Conservation (phyloP, 768 basidiomycete genomes). For the Hypsizygus marmoreus region DNA sequence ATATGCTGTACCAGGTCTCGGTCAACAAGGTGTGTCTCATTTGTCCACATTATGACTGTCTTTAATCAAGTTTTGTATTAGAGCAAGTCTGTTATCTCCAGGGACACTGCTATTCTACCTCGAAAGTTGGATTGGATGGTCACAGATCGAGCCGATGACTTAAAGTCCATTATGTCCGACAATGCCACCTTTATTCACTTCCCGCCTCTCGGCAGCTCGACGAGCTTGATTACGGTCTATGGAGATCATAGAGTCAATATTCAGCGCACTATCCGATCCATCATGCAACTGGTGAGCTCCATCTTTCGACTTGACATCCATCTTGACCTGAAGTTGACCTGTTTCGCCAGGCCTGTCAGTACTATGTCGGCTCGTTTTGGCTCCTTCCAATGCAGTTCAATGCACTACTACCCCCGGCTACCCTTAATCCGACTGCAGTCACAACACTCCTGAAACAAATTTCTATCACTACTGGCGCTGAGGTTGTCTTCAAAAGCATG, state of each 20-base stretch:
- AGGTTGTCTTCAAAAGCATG: conserved; percentile 96
- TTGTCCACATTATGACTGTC: conserved; percentile 4
- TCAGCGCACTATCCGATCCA: conserved; percentile 87
- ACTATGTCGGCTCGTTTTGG: conserved; percentile 98
- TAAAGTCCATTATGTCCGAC: conserved; percentile 92
- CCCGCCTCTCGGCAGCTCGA: conserved; percentile 89
- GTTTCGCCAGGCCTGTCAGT: conserved; percentile 78
- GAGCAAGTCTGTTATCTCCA: conserved; percentile 88
- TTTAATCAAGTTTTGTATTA: conserved; percentile 30
- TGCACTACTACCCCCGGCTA: conserved; percentile 80
- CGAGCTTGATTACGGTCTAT: conserved; percentile 90
- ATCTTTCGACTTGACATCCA: not conserved
- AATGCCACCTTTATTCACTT: conserved; percentile 96
- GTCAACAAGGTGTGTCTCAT: conserved; percentile 69
- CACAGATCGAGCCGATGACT: conserved; percentile 91
- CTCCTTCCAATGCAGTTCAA: conserved; percentile 93
- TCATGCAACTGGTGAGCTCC: conserved; percentile 87
- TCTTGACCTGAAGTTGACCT: not conserved
- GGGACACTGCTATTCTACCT: conserved; percentile 92
- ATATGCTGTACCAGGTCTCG: conserved; percentile 91
- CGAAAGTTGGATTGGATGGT: conserved; percentile 99
- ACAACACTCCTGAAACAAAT: conserved; percentile 85
- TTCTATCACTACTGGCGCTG: conserved; percentile 84
- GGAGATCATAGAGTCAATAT: conserved; percentile 95
- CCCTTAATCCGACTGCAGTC: conserved; percentile 80